Base-by-base conservation (phyloP, 345 rosid genomes). In the Populus ilicifolia region DNA sequence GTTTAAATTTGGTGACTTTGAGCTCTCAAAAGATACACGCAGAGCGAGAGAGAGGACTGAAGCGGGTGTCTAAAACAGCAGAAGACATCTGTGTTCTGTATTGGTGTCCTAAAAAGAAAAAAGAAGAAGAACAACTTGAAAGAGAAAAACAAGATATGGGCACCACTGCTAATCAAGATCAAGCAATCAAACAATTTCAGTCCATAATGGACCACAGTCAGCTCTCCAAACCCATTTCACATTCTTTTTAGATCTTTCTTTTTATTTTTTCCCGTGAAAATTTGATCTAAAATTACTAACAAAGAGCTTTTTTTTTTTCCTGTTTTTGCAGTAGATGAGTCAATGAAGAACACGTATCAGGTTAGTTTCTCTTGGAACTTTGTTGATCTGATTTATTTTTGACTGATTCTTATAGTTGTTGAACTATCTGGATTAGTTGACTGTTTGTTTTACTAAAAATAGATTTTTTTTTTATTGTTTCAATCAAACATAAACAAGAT, bases 201-300 rank as follows among this genome's bases (percentile, higher is more conserved):
- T 75, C 90, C 70, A 84, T 90, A 66, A 87, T 93, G 89, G 93
- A 88, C 80, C 84, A 88, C 72, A 92, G 99, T 95, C 67, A 86
- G 89, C 79, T 85, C 73, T 77, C 71, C 41, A 17, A 5, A 39
- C 33, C 79, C 76, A 78, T 2, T 21, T 70, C 52, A 13, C 41
- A 1, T 69, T 64, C 20, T 10, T 67, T 66, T 62, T 65, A 17
- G 63, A 36, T 29, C 12, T 23, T 33, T 11, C 72, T 36, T 20
- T 27, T 41, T 10, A 10, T 13, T 41, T 2, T 23, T 73, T 78
- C 54, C 62, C 35, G 5, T 20, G 54, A 66, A 48, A 65, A 56
- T 73, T 75, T 20, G 30, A 78, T 84, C 81, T 78, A 63, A 44
- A 69, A 67, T 35, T 68, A 64, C 75, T 73, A 12, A 82, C 44